Base-by-base conservation (phyloP, 768 basidiomycete species). In the Phaeotremella fagi region DNA sequence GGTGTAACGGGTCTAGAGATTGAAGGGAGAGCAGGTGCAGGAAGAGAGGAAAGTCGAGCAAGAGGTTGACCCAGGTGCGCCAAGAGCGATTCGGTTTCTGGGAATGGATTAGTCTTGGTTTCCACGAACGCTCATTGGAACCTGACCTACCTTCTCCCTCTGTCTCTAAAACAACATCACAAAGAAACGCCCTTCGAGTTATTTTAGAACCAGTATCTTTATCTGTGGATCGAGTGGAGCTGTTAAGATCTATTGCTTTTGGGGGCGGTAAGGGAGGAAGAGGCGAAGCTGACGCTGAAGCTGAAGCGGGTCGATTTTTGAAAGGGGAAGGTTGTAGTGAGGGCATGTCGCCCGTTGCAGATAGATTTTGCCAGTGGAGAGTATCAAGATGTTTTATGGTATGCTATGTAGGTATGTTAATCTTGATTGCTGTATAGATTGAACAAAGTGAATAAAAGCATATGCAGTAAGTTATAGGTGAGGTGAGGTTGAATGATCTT, bases 161-260 rank as follows among this genome's bases (percentile, higher is more conserved):
- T 47, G 83, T 84, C 76, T 95, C 90, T 26, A 94, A 85, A 14
- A 94, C 87, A 18, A 94, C 87, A 38, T 87, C 88, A 68, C 87
- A 88, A 70, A 86, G 86, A 74, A 92, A 94, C 23, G 85, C 87
- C 69, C 90, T 85, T 71, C 81, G 85, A 4, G 86, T 91, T 58
- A 82, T 63, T 46, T 76, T 72, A 27, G 76, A 44, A 14, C 61
- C 64, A 6, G 66, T 67, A n/a, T 60, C 57, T 31, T 28, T 49
- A 37, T 73, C 69, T 1, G 61, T 66, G 3, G 69, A 64, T 36
- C 55, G 54, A 2, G 67, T 71, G 5, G 63, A 67, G 54, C 62
- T 63, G 49, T 70, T 69, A 15, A 73, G 59, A 42, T 73, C 69
- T 35, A 73, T 70, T 14, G 60, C 46, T 43, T 68, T 70, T 0